phyloP scores from a whole-genome alignment of 306 rosid genomes.

The Vigna mungo region DNA sequence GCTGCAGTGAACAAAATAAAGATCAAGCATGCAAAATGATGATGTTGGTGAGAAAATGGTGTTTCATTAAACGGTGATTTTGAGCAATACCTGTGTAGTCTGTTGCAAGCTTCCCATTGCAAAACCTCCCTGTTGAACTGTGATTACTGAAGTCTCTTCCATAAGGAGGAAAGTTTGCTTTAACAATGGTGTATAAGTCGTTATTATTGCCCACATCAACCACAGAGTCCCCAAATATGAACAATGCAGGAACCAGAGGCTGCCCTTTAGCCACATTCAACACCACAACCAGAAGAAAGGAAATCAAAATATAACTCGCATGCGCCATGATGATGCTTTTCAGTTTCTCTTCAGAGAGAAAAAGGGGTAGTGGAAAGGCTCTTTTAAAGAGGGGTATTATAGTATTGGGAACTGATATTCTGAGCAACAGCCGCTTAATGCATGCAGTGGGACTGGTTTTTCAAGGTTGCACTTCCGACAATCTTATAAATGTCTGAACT shows the following conservation, averaged over 20 bases:
- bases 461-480: conserved; percentile 42
- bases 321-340: conserved; percentile 46
- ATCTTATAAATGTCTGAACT: conserved; percentile 45
- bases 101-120: conserved; percentile 80
- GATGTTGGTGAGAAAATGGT: background rate
- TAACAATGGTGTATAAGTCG: conserved; percentile 55
- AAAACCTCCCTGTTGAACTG: conserved; percentile 75
- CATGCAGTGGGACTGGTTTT: conserved; percentile 38
- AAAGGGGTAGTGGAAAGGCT: conserved; percentile 12
- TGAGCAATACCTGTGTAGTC: conserved; percentile 66
- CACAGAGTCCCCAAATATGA: conserved; percentile 85
- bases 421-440: conserved; percentile 19
- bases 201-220: conserved; percentile 83
- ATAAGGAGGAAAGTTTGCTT: conserved; percentile 79
- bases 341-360: conserved; percentile 32
- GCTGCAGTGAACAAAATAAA: conserved; percentile 46
- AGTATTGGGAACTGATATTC: conserved; percentile 47
- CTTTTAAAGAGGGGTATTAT: conserved; percentile 28
- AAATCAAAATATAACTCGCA: conserved; percentile 45
- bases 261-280: conserved; percentile 56
- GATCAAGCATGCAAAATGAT: conserved; percentile 13
- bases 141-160: conserved; percentile 76
- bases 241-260: conserved; percentile 76
- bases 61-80: background rate
- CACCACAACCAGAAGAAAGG: conserved; percentile 44